phyloP scores from a whole-genome alignment of 306 rosid species.

The Hippophae rhamnoides region DNA sequence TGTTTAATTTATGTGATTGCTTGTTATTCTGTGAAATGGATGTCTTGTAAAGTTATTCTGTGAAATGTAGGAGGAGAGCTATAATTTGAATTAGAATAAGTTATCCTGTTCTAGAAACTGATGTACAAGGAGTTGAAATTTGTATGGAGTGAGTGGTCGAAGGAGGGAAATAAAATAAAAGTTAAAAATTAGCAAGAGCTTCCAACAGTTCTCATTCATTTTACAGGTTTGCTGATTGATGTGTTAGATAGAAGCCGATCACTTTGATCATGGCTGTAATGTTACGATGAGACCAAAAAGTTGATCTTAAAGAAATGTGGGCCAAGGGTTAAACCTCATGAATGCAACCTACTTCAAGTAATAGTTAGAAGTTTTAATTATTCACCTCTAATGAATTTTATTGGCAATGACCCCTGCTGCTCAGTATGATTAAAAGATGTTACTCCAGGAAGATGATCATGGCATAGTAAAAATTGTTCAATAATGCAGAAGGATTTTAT shows the following conservation, averaged over 20 bases:
- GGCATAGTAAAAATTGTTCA: neutral
- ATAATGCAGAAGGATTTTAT: neutral
- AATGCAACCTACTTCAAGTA: too few relatives aligned
- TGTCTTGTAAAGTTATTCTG: neutral
- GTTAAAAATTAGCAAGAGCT: neutral
- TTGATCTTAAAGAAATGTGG: too few relatives aligned
- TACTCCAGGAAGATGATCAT: neutral
- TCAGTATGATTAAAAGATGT: neutral
- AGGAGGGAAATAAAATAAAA: neutral
- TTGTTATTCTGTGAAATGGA: neutral
- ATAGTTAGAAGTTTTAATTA: too few relatives aligned
- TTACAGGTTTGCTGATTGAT: neutral
- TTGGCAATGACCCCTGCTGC: neutral
- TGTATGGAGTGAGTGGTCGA: neutral
- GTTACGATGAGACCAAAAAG: neutral
- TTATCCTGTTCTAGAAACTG: neutral
- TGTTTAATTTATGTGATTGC: neutral
- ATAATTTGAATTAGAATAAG: too few relatives aligned
- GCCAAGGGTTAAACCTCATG: neutral
- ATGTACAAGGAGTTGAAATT: neutral
- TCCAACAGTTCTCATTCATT: neutral
- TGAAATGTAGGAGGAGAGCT: neutral
- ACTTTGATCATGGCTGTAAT: neutral
- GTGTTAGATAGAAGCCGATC: neutral
- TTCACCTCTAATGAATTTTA: neutral